These are phyloP conservation scores for Diaporthe caulivora DNA, from an alignment of 2,329 filamentous ascomycete species.

Conservation along the genomic window DNA sequence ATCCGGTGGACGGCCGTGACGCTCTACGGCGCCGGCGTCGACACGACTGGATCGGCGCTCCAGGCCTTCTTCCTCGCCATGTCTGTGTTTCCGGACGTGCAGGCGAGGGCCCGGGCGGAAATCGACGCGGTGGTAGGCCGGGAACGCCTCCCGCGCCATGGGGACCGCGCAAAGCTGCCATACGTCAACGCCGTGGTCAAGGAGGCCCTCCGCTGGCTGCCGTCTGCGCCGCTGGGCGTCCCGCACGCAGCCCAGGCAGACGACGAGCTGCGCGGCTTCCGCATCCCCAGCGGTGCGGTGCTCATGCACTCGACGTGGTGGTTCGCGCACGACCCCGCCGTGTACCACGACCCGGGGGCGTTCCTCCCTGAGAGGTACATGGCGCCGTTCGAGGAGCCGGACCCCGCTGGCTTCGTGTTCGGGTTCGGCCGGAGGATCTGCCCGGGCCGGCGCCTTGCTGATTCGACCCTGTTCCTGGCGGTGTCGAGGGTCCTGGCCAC, in stretches of 20 bases:
- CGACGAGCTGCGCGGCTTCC: slow-evolving; percentile 18
- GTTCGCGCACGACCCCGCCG: slow-evolving; percentile 24
- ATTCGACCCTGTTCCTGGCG: not conserved
- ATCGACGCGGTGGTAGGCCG: slow-evolving; percentile 37
- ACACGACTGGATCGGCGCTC: slow-evolving; percentile 26
- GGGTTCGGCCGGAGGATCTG: slow-evolving; percentile 32
- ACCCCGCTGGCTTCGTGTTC: slow-evolving; percentile 5
- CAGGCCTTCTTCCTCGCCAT: slow-evolving; percentile 56
- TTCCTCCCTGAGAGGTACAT: slow-evolving; percentile 38
- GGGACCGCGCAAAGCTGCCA: slow-evolving; percentile 16
- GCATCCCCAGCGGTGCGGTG: slow-evolving; percentile 25
- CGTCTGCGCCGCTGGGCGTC: slow-evolving; percentile 45
- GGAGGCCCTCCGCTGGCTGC: slow-evolving; percentile 23
- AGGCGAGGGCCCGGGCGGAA: slow-evolving; percentile 48
- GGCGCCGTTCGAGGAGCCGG: slow-evolving; percentile 5
- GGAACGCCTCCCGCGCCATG: slow-evolving; percentile 18
- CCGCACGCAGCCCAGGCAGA: slow-evolving; percentile 47
- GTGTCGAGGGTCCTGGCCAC: not conserved
- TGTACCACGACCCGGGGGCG: slow-evolving; percentile 14
- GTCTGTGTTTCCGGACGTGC: slow-evolving; percentile 55
- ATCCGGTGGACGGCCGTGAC: not conserved
- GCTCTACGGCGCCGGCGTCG: slow-evolving; percentile 6
- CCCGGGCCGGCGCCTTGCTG: slow-evolving; percentile 24
- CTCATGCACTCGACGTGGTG: slow-evolving; percentile 7
- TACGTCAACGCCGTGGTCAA: slow-evolving; percentile 32